Conservation (phyloP, 345 rosid species). For the Durio zibethinus region DNA sequence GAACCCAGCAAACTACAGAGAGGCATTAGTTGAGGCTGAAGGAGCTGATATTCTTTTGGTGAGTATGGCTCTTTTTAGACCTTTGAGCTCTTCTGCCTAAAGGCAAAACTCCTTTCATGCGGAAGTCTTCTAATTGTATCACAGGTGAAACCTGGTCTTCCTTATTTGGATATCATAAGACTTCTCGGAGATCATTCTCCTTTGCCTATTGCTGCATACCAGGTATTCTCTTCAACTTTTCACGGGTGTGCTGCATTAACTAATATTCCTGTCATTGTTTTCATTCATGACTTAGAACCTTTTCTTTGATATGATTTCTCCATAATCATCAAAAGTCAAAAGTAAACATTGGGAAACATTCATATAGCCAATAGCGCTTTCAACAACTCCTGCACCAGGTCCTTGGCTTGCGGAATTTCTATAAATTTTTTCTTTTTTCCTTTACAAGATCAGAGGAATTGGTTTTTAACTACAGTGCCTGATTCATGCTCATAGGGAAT, state of each 20-base stretch:
- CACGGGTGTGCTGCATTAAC: no score
- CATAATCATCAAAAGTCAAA: background rate
- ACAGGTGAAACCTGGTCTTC: constrained; percentile 96
- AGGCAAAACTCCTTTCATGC: background rate
- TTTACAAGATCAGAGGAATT: background rate
- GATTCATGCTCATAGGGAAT: background rate
- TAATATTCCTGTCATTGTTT: background rate
- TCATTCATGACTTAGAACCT: background rate
- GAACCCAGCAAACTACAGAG: constrained; percentile 94
- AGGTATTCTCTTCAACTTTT: constrained; percentile 42
- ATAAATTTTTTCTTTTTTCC: background rate
- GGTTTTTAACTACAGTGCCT: background rate
- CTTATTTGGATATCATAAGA: constrained; percentile 89
- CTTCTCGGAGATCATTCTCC: constrained; percentile 78
- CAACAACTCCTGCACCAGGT: background rate
- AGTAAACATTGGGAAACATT: background rate
- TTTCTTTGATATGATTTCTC: background rate
- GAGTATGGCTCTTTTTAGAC: constrained; percentile 20
- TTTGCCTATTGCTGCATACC: constrained; percentile 91
- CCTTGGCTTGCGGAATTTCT: background rate
- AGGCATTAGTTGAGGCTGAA: constrained; percentile 86
- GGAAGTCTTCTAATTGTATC: constrained; percentile 20
- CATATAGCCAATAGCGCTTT: background rate
- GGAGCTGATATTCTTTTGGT: constrained; percentile 98
- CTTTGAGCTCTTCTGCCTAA: background rate